Conservation (phyloP, 768 basidiomycete species). For the Hygrophorus pudorinus region DNA sequence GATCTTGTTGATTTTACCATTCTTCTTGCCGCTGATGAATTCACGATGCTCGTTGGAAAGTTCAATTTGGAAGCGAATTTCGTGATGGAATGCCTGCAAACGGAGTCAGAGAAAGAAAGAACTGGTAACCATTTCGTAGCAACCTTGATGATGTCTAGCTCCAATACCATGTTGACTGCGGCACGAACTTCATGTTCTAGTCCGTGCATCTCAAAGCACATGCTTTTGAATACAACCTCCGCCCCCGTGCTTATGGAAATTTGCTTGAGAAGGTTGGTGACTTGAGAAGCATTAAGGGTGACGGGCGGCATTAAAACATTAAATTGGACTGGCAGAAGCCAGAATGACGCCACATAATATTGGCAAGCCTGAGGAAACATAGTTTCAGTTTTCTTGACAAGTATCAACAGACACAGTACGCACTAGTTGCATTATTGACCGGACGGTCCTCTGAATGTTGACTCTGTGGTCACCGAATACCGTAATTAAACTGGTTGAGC, state of each 20-base stretch:
- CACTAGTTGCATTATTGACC: constrained; percentile 91
- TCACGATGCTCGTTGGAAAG: constrained; percentile 96
- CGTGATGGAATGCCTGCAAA: constrained; percentile 81
- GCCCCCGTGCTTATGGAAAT: constrained; percentile 83
- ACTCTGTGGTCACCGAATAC: constrained; percentile 92
- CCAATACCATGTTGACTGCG: constrained; percentile 78
- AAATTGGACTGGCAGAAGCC: constrained; percentile 90
- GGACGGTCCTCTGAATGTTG: constrained; percentile 88
- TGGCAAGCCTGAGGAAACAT: constrained; percentile 63
- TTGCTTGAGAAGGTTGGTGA: constrained; percentile 76
- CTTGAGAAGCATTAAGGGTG: constrained; percentile 71
- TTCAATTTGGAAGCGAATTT: constrained; percentile 97
- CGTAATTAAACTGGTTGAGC: constrained; percentile 85
- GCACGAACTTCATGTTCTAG: constrained; percentile 84
- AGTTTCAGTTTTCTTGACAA: not conserved
- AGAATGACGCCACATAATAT: constrained; percentile 95
- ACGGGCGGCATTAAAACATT: constrained; percentile 83
- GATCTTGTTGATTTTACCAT: constrained; percentile 99
- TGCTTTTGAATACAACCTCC: constrained; percentile 93
- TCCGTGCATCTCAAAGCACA: constrained; percentile 97
- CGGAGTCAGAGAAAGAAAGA: constrained; percentile 4
- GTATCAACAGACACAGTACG: constrained; percentile 21
- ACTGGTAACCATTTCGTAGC: not conserved
- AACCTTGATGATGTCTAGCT: constrained; percentile 88
- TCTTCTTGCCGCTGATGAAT: constrained; percentile 98